Percentiles rank a stretch among this genome's conserved stretches.
Evolutionary conservation across 1,139 yeast genomes (phyloP).

Genomic region (Saccharomyces pastorianus): DNA sequence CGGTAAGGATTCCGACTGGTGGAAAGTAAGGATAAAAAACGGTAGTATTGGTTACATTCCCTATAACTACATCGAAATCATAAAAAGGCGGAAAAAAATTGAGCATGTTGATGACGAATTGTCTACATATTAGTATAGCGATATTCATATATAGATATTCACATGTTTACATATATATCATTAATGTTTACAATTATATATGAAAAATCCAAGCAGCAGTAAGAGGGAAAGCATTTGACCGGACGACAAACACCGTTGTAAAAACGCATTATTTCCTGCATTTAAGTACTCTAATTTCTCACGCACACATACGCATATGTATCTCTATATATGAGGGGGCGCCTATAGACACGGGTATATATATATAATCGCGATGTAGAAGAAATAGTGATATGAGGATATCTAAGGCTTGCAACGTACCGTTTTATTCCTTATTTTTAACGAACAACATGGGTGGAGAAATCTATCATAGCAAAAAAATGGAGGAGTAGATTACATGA

Average conservation of each 20-base stretch:
- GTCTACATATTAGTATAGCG: background rate
- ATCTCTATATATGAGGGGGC: background rate
- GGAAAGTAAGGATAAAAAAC: conserved; percentile 85
- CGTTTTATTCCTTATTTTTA: background rate
- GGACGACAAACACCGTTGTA: background rate
- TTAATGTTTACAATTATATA: background rate
- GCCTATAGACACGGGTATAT: background rate
- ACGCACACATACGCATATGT: background rate
- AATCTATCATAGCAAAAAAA: background rate
- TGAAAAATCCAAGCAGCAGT: background rate
- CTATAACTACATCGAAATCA: conserved; percentile 67
- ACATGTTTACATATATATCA: background rate
- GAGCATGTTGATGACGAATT: conserved; percentile 7
- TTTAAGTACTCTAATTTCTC: background rate
- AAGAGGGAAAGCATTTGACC: background rate
- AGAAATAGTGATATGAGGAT: background rate
- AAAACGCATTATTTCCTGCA: background rate
- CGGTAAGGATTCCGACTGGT: conserved; percentile 80
- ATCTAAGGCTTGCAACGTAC: background rate
- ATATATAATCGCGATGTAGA: background rate
- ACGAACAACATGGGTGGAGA: background rate
- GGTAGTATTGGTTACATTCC: conserved; percentile 91
- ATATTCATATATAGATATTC: background rate
- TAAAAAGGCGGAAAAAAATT: conserved; percentile 39
- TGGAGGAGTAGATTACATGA: conserved; percentile 51